A percentile compares a stretch with the other conserved stretches of the same genome.
These are phyloP conservation scores for Penicillium verhagenii DNA, from an alignment of 495 filamentous ascomycete species.

Conservation along the genomic window DNA sequence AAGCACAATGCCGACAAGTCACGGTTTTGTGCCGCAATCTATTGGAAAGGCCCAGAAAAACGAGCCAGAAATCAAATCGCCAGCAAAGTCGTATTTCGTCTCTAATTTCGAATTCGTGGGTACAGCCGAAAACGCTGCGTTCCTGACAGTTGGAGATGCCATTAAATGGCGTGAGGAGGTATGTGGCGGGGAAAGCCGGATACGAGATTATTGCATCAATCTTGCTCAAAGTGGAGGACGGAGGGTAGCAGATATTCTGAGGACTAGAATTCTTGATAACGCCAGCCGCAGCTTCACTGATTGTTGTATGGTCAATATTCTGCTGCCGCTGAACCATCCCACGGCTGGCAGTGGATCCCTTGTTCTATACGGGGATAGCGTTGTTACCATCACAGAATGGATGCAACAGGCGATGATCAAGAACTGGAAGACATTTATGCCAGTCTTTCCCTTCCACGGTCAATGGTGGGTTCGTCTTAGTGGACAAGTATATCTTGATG, in stretches of 20 bases:
- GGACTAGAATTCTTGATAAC: conserved; percentile 57
- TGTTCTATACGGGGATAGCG: conserved; percentile 17
- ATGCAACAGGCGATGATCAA: conserved; percentile 52
- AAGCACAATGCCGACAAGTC: conserved; percentile 63
- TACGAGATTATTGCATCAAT: conserved; percentile 1
- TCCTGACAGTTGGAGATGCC: conserved; percentile 62
- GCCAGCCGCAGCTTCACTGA: conserved; percentile 21
- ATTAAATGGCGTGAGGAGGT: conserved; percentile 60
- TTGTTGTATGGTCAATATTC: conserved; percentile 61
- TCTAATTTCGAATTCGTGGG: conserved; percentile 70
- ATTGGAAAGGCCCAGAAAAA: background rate
- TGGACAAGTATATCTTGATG: conserved; percentile 5
- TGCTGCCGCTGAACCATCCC: conserved; percentile 54
- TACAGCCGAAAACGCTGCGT: conserved; percentile 64
- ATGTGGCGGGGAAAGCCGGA: conserved; percentile 47
- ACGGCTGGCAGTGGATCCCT: conserved; percentile 28
- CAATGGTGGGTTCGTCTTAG: conserved; percentile 4
- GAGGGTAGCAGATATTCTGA: conserved; percentile 56
- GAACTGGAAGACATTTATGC: conserved; percentile 64
- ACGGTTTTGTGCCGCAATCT: conserved; percentile 36
- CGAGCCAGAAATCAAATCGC: background rate
- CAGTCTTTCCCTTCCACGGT: conserved; percentile 31
- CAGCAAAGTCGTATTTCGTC: conserved; percentile 45
- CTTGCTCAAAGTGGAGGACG: conserved; percentile 57
- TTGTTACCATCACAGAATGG: conserved; percentile 46